Conservation (phyloP, 2,329 filamentous ascomycete species). For the Colletotrichum cordylinicola region DNA sequence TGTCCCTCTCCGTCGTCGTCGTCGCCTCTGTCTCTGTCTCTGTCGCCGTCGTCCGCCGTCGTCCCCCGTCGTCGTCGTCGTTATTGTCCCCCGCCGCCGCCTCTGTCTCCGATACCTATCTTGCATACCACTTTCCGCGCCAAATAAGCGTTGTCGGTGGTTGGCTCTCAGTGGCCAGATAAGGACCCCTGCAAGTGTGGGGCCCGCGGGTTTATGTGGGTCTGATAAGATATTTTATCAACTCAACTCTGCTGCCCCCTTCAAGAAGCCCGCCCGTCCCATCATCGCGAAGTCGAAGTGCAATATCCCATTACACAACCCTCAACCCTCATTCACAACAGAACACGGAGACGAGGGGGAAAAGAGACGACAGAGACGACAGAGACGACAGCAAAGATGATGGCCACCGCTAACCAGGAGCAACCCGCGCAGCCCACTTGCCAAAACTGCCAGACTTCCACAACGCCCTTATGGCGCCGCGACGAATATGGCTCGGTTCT, state of each 20-base stretch:
- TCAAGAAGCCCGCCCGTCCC: background rate
- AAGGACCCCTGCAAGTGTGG: background rate
- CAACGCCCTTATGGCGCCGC: slow-evolving; percentile 95
- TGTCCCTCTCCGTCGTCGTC: background rate
- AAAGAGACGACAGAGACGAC: background rate
- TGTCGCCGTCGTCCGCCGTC: background rate
- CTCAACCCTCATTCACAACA: background rate
- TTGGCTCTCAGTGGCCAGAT: background rate
- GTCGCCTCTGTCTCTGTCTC: background rate
- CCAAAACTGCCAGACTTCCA: slow-evolving; percentile 95
- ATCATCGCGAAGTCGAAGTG: background rate
- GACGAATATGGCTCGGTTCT: slow-evolving; percentile 95
- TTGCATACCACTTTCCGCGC: background rate
- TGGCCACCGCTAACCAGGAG: slow-evolving; percentile 61
- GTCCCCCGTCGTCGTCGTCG: background rate
- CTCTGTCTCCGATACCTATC: background rate
- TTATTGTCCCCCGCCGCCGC: background rate
- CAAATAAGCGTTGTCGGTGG: background rate
- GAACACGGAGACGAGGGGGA: background rate
- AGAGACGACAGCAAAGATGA: slow-evolving; percentile 34
- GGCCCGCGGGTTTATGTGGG: background rate
- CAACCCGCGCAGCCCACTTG: slow-evolving; percentile 86
- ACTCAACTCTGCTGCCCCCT: background rate
- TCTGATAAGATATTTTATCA: background rate
- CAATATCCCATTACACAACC: background rate